phyloP scores from a whole-genome alignment of 306 rosid genomes.

The Clitoria ternatea region DNA sequence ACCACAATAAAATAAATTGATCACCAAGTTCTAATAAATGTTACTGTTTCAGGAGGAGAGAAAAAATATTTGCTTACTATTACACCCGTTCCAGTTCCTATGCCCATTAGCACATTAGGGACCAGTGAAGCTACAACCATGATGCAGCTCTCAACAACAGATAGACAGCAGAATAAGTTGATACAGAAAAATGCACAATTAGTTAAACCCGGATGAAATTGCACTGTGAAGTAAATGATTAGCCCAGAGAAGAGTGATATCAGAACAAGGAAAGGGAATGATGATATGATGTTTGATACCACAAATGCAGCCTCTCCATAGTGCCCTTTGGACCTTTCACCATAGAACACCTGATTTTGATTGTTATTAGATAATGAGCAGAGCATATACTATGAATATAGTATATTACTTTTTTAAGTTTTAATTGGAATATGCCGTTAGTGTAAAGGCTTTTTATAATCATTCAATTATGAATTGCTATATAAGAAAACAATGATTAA shows the following conservation, averaged over 20 bases:
- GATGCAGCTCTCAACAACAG: slow-evolving; percentile 33
- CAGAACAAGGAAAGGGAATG: slow-evolving; percentile 43
- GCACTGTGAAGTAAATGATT: slow-evolving; percentile 41
- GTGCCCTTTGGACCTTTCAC: slow-evolving; percentile 48
- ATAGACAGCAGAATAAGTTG: slow-evolving; percentile 41
- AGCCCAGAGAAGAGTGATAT: slow-evolving; percentile 42
- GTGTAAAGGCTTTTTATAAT: too few relatives aligned
- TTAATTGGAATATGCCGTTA: too few relatives aligned
- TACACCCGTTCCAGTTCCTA: slow-evolving; percentile 33
- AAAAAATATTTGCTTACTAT: slow-evolving; percentile 27
- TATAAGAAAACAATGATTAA: too few relatives aligned
- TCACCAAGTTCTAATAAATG: neutral
- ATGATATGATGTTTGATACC: slow-evolving; percentile 41
- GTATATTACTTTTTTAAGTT: too few relatives aligned
- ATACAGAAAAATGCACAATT: slow-evolving; percentile 41
- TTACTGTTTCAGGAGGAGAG: neutral
- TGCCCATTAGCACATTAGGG: slow-evolving; percentile 38
- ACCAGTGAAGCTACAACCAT: slow-evolving; percentile 36
- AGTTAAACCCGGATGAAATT: slow-evolving; percentile 39
- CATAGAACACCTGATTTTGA: slow-evolving; percentile 36
- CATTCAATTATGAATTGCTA: too few relatives aligned
- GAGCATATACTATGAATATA: neutral
- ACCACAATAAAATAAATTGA: neutral
- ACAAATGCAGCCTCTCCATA: slow-evolving; percentile 46
- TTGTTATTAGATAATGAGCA: neutral